These are phyloP conservation scores for Peronospora belbahrii DNA, from an alignment of 352 stramenopile genomes.

Conservation along the genomic window DNA sequence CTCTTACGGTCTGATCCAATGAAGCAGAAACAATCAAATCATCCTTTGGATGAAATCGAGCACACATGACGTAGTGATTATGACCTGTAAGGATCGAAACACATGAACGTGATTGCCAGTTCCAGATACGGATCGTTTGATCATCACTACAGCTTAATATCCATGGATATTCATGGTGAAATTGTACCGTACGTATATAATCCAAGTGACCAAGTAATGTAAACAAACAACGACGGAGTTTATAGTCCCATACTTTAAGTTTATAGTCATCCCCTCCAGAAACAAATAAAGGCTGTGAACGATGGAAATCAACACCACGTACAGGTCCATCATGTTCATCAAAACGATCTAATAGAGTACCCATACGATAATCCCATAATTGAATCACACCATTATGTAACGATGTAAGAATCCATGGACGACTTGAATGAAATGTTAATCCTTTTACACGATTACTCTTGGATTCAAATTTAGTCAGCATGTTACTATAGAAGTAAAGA, in stretches of 20 bases:
- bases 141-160: constrained; percentile 97
- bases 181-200: constrained; percentile 99
- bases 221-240: constrained; percentile 97
- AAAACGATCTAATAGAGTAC: constrained; percentile 98
- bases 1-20: constrained; percentile 97
- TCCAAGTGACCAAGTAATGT: constrained; percentile 98
- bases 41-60: constrained; percentile 98
- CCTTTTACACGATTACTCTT: constrained; percentile 99
- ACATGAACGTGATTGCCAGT: constrained; percentile 98
- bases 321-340: constrained; percentile 99
- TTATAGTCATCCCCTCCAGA: constrained; percentile 99
- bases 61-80: constrained; percentile 99
- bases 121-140: constrained; percentile 99
- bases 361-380: constrained; percentile 99
- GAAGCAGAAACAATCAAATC: constrained; percentile 98
- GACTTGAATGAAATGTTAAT: constrained; percentile 96
- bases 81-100: constrained; percentile 99
- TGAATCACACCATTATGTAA: constrained; percentile 98
- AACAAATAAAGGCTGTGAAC: constrained; percentile 96
- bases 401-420: constrained; percentile 98
- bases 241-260: constrained; percentile 99
- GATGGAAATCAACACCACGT: constrained; percentile 98
- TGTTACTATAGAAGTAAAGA: constrained; percentile 25
- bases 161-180: constrained; percentile 99
- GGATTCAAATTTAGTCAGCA: constrained; percentile 99